phyloP scores from a whole-genome alignment of 164 flowering plant genomes.

The Vitis riparia region DNA sequence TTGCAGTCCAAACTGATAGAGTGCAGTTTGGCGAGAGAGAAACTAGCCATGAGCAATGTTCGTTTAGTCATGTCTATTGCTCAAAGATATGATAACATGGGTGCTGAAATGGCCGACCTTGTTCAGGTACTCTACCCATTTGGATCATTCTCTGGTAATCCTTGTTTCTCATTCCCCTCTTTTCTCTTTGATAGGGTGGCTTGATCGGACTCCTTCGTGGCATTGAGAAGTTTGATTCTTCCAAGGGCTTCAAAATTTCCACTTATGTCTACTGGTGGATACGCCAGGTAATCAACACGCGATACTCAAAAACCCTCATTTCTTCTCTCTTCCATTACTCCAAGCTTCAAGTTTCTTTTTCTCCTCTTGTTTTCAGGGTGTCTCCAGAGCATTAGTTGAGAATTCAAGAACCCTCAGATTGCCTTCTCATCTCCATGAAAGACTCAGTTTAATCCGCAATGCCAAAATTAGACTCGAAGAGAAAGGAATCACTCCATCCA shows the following conservation, averaged over 20 bases:
- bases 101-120: slow-evolving; percentile 93
- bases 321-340: too few relatives aligned
- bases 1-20: slow-evolving; percentile 60
- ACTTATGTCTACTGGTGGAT: slow-evolving; percentile 99
- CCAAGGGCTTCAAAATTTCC: slow-evolving; percentile 91
- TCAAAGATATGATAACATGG: slow-evolving; percentile 85
- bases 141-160: neutral
- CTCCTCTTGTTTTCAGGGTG: slow-evolving; percentile 63
- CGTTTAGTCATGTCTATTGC: slow-evolving; percentile 96
- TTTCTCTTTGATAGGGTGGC: slow-evolving; percentile 63
- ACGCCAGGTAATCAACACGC: slow-evolving; percentile 62
- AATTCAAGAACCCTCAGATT: slow-evolving; percentile 80
- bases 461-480: slow-evolving; percentile 74
- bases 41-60: slow-evolving; percentile 91
- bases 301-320: too few relatives aligned
- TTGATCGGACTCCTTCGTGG: slow-evolving; percentile 90
- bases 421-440: slow-evolving; percentile 86
- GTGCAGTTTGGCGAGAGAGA: slow-evolving; percentile 84
- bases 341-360: neutral
- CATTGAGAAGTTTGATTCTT: slow-evolving; percentile 95
- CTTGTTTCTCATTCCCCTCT: neutral
- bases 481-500: slow-evolving; percentile 78
- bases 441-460: slow-evolving; percentile 69
- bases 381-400: slow-evolving; percentile 77
- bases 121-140: slow-evolving; percentile 61